These are phyloP conservation scores for Neurospora sp. DNA, from an alignment of 495 filamentous ascomycete genomes.

Conservation along the genomic window DNA sequence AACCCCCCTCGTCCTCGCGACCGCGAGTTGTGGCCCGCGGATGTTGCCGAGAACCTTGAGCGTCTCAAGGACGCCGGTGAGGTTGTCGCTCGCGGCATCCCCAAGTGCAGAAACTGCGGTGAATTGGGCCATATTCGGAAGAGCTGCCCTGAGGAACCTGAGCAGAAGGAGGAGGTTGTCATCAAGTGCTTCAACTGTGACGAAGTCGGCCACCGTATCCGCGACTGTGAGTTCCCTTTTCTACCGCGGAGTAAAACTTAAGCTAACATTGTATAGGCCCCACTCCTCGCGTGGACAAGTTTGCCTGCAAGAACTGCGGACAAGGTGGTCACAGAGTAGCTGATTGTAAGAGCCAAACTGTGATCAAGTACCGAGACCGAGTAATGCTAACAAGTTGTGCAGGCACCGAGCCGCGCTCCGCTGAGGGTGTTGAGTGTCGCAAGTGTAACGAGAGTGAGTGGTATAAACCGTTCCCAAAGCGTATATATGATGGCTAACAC, in stretches of 20 bases:
- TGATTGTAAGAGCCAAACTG: constrained; percentile 25
- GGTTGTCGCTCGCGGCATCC: constrained; percentile 52
- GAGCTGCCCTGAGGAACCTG: constrained; percentile 53
- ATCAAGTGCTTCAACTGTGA: constrained; percentile 73
- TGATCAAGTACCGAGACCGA: background rate
- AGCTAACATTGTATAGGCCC: constrained; percentile 33
- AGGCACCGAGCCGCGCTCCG: constrained; percentile 54
- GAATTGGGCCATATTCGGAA: constrained; percentile 66
- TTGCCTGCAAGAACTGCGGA: constrained; percentile 76
- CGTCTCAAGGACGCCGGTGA: constrained; percentile 67
- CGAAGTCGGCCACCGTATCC: constrained; percentile 54
- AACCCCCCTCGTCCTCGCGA: constrained; percentile 56
- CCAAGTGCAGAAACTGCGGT: constrained; percentile 61
- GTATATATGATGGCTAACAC: constrained; percentile 8
- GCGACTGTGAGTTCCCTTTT: constrained; percentile 48
- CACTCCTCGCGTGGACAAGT: constrained; percentile 42
- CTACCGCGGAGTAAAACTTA: constrained; percentile 7
- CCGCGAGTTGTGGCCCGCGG: constrained; percentile 52
- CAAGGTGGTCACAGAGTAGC: constrained; percentile 30
- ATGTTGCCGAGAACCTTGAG: constrained; percentile 58
- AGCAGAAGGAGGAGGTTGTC: constrained; percentile 33
- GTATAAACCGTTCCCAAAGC: background rate
- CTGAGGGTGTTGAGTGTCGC: constrained; percentile 68
- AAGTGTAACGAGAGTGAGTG: constrained; percentile 58
- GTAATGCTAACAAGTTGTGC: constrained; percentile 29